Conservation (phyloP, 1,284 basidiomycete genomes). For the Apiotrichum sp. region DNA sequence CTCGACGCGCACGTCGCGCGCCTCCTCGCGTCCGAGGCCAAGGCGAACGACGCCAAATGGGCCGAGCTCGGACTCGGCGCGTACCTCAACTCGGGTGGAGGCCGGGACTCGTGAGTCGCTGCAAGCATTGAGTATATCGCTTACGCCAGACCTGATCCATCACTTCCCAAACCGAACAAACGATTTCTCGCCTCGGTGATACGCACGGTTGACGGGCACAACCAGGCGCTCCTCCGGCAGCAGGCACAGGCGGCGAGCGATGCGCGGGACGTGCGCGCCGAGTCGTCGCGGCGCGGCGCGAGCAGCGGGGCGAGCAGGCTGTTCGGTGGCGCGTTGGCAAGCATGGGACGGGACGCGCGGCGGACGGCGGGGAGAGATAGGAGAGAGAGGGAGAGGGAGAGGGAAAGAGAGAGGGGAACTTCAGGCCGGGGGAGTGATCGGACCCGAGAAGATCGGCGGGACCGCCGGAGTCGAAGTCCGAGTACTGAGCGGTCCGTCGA, state of each 20-base stretch:
- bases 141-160: slow-evolving; percentile 36
- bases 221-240: slow-evolving; percentile 68
- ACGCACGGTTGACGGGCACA: slow-evolving; percentile 84
- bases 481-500: neutral
- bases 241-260: slow-evolving; percentile 71
- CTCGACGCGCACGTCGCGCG: slow-evolving; percentile 82
- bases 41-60: slow-evolving; percentile 67
- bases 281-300: neutral
- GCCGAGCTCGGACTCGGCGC: slow-evolving; percentile 42
- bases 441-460: neutral
- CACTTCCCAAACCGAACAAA: slow-evolving; percentile 76
- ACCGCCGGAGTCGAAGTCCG: neutral
- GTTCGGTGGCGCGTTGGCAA: slow-evolving; percentile 38
- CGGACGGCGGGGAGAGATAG: neutral
- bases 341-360: slow-evolving; percentile 5
- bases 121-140: slow-evolving; percentile 1
- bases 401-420: too few species aligned
- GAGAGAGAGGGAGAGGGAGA: neutral
- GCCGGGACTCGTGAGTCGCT: slow-evolving; percentile 56
- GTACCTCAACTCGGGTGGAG: slow-evolving; percentile 33
- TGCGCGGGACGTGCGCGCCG: slow-evolving; percentile 32
- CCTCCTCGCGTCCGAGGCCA: slow-evolving; percentile 80
- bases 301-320: slow-evolving; percentile 22
- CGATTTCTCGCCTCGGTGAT: slow-evolving; percentile 83
- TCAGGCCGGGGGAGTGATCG: neutral